These are phyloP conservation scores for Xylaria arbuscula DNA, from an alignment of 2,329 filamentous ascomycete species.

Conservation along the genomic window DNA sequence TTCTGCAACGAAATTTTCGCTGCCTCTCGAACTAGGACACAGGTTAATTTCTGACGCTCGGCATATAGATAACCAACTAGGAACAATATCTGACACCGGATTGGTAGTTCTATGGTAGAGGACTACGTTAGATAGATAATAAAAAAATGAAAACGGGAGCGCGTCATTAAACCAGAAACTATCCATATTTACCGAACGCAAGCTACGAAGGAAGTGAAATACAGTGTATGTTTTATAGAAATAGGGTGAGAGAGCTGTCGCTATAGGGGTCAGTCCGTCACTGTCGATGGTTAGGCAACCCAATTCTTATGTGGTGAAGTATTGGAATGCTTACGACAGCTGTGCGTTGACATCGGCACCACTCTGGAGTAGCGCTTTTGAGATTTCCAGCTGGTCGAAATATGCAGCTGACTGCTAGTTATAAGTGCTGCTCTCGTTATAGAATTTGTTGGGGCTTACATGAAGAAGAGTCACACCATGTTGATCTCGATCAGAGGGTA, in stretches of 20 bases:
- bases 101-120: not conserved
- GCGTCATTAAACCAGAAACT: not conserved
- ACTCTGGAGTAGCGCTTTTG: not conserved
- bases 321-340: not conserved
- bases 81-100: not conserved
- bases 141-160: not conserved
- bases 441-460: not conserved
- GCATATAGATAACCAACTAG: not conserved
- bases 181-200: not conserved
- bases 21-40: not conserved
- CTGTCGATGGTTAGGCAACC: not conserved
- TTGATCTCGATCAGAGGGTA: not conserved
- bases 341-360: conserved; percentile 10
- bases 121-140: not conserved
- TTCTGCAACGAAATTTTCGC: not conserved
- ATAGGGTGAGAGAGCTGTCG: not conserved
- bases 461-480: not conserved
- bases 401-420: not conserved
- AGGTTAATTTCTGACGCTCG: not conserved
- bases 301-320: too few species aligned
- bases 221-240: not conserved
- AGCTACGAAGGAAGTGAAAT: not conserved
- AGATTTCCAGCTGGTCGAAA: not conserved
- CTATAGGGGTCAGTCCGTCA: not conserved
- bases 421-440: not conserved